phyloP scores from a whole-genome alignment of 805 yeast genomes.

The Ogataea minuta region DNA sequence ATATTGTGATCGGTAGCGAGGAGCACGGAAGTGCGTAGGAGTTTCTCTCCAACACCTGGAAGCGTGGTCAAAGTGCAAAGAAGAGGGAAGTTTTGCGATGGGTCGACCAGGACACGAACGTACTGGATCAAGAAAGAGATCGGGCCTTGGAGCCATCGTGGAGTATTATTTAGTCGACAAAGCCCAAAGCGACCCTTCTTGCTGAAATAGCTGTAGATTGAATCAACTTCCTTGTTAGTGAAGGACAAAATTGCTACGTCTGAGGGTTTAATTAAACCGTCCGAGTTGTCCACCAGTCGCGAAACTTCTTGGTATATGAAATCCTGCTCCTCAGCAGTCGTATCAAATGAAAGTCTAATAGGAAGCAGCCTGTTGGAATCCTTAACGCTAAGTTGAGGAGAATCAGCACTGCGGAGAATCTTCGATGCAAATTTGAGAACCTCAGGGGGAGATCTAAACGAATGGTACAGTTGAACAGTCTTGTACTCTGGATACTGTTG shows the following conservation, averaged over 20 bases:
- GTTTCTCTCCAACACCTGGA: slow-evolving; percentile 23
- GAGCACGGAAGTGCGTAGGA: slow-evolving; percentile 19
- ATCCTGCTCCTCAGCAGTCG: slow-evolving; percentile 38
- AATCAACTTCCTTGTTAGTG: slow-evolving; percentile 49
- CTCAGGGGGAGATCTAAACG: slow-evolving; percentile 63
- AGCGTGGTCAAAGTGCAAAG: slow-evolving; percentile 26
- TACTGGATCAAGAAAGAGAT: slow-evolving; percentile 48
- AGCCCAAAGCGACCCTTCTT: slow-evolving; percentile 39
- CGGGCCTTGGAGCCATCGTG: slow-evolving; percentile 50
- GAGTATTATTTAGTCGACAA: slow-evolving; percentile 44
- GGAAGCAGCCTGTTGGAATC: slow-evolving; percentile 21
- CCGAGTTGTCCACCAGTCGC: slow-evolving; percentile 39
- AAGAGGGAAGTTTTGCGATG: slow-evolving; percentile 28
- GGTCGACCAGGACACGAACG: slow-evolving; percentile 40
- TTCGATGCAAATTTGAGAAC: slow-evolving; percentile 44
- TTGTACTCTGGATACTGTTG: slow-evolving; percentile 25
- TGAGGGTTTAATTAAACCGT: slow-evolving; percentile 40
- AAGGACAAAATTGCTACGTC: slow-evolving; percentile 55
- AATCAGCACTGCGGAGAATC: slow-evolving; percentile 19
- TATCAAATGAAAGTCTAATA: slow-evolving; percentile 27
- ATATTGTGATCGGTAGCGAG: slow-evolving; percentile 21
- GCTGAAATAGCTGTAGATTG: slow-evolving; percentile 38
- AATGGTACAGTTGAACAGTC: slow-evolving; percentile 41
- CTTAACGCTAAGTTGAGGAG: slow-evolving; percentile 22
- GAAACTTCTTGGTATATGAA: slow-evolving; percentile 46